Base-by-base conservation (phyloP, 2,329 filamentous ascomycete genomes). In the Phoma sp. region DNA sequence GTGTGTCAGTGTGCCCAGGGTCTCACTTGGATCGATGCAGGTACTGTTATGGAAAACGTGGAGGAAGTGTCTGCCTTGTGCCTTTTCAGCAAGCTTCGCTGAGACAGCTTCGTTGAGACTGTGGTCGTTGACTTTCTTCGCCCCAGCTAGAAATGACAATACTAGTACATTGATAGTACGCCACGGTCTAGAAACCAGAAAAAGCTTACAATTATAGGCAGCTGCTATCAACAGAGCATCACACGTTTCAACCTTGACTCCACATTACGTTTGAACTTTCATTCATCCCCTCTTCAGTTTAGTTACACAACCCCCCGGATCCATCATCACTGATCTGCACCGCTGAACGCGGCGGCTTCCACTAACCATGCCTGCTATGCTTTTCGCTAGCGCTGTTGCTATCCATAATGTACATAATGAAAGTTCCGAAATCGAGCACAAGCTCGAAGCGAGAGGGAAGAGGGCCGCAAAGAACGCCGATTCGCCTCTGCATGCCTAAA, bases 401-500 rank as follows among this genome's bases (percentile, higher is more conserved):
- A 39, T 32, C 18, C 36, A 46, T 55, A 55, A 45, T 58, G 35
- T 55, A 58, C 51, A 58, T 4, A 58, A 52, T 11, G 47, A 55
- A 52, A 55, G 33, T 14, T 27, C 7, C 11, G 25, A 36, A 24
- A 25, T 27, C 13, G 54, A 57, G 38, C 41, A 41, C 10, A 30
- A 6, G 40, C 47, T 51, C 39, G 43, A 49, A 51, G 51, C 50
- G 39, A 50, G 55, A 58, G 55, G 47, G 55, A 58, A 58, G 50
- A 46, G 44, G 51, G 27, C 37, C 43, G 33, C 8, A 18, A 36
- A 25, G 23, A 57, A 58, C 55, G 47, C 55, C 55, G 29, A 36
- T 58, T 55, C 55, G 47, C 55, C 51, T 55, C 55, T 49, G 49
- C 55, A 58, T 52, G 47, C 51, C 42, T 45, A 43, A 39, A 47